These are phyloP conservation scores for Fusarium nodosum DNA, from an alignment of 2,329 filamentous ascomycete species.

Conservation along the genomic window DNA sequence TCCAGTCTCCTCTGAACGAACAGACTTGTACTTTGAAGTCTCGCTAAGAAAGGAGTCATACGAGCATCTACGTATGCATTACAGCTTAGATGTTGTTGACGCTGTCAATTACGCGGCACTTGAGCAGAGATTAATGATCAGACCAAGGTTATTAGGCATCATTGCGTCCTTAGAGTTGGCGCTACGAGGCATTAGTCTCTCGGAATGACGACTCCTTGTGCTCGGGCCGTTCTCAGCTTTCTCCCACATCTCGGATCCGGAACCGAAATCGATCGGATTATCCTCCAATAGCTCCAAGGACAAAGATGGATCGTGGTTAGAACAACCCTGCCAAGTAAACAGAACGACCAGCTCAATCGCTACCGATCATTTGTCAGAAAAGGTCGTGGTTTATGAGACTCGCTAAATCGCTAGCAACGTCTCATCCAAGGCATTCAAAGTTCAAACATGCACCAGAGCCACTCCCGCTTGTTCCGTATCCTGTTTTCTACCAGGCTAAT, in stretches of 20 bases:
- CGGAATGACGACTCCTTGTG: conserved; percentile 23
- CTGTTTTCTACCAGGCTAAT: background rate
- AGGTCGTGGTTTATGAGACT: background rate
- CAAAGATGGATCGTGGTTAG: background rate
- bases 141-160: conserved; percentile 7
- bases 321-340: background rate
- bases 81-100: conserved; percentile 9
- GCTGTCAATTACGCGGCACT: conserved; percentile 16
- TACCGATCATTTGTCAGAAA: background rate
- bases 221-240: conserved; percentile 5
- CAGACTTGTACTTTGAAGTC: background rate
- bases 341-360: background rate
- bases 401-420: background rate
- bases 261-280: conserved; percentile 26
- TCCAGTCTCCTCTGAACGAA: background rate
- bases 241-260: conserved; percentile 18
- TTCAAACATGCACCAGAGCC: background rate
- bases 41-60: background rate
- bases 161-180: background rate
- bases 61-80: background rate
- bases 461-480: conserved; percentile 2
- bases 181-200: background rate
- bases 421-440: background rate
- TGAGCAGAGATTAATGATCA: conserved; percentile 7
- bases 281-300: background rate